Evolutionary conservation across 2,329 filamentous ascomycete genomes (phyloP), one percentile per base, ranked within the genome.

Genomic region (Basipetospora chlamydospora): DNA sequence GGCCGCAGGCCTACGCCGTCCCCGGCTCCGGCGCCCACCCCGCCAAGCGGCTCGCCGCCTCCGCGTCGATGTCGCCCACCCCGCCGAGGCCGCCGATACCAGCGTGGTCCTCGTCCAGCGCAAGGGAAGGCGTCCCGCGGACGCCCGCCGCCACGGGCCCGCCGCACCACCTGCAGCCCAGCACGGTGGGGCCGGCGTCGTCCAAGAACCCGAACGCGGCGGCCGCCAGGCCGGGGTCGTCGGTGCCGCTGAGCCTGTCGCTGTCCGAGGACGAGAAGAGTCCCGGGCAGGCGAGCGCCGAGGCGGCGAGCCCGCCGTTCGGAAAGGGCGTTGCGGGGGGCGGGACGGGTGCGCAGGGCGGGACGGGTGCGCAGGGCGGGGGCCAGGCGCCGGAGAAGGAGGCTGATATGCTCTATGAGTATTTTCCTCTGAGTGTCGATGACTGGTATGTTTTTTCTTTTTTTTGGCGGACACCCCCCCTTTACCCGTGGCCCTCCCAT

Each of bases 361-460:
- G n/a, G 7, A 12, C n/a, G 15, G 22, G 29, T 20, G 56, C 50
- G 4, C 55, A 58, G 16, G 56, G 56, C 36, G 46, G 49, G 31
- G 66, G 65, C 45, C 68, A 72, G 51, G 77, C 79, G 50, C 67
- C 81, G 23, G 59, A 77, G 44, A 85, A 93, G 47, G 80, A 79
- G 46, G 78, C 78, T 1, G 87, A 95, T 56, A 63, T 87, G 44
- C 62, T 95, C 13, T 95, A 95, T 52, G 87, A 96, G 58, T 95
- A 96, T 52, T 95, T 96, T 44, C 87, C 87, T 0, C 65, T 96
- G 12, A 86, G 80, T 33, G 61, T 94, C 40, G 86, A 95, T 53
- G 87, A 95, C 50, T 95, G 81, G 81, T 72, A 54, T 49, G 58
- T 51, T 6, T 23, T 15, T 28, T 25, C n/a, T 13, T 18, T 26